Base-by-base conservation (phyloP, 257 asterid species). In the Nicotiana noctiflora region DNA sequence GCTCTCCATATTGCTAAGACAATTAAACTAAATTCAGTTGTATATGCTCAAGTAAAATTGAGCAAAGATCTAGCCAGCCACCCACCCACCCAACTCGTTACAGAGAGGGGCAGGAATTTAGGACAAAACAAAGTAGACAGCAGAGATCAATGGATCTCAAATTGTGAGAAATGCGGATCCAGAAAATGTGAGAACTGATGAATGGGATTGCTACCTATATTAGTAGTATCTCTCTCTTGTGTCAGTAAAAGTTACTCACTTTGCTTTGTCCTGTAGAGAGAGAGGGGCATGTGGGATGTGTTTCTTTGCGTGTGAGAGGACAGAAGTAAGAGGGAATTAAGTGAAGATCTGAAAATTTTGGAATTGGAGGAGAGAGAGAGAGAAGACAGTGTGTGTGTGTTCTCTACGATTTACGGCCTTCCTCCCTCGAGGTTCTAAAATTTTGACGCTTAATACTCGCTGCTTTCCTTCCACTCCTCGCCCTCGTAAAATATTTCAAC, bases 1-100 rank as follows among this genome's bases (percentile, higher is more conserved):
- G 52, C 70, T 84, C 89, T 93, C 99, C 99, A 95, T 95, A 60
- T 21, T 19, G 49, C 76, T 18, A 63, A 57, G 44, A 27, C 59
- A 5, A 52, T 5, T 0, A 63, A 13, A 27, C 2, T 40, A 8
- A 40, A 40, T 40, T 40, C 3, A 40, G 49, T 2, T 2, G 25
- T 23, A 23, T 59, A 59, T 7, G 8, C 21, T 55, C 60, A 17
- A 51, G 60, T 55, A 18, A 56, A 56, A 56, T 56, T 59, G 65
- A 59, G 65, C 65, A 9, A n/a, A 70, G 32, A 70, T 19, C 55
- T 10, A 34, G 2, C 53, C 17, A 40, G 3, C 3, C 57, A 40
- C 77, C 77, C 17, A 40, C 77, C 77, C 17, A 70, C 77, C 77
- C 77, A 44, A 70, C 57, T 70, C 77, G 77, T 37, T 19, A 70